Percentiles rank a stretch among this genome's conserved stretches.
Evolutionary conservation across 768 basidiomycete species (phyloP).

Genomic region (Hirschioporus abietinus): DNA sequence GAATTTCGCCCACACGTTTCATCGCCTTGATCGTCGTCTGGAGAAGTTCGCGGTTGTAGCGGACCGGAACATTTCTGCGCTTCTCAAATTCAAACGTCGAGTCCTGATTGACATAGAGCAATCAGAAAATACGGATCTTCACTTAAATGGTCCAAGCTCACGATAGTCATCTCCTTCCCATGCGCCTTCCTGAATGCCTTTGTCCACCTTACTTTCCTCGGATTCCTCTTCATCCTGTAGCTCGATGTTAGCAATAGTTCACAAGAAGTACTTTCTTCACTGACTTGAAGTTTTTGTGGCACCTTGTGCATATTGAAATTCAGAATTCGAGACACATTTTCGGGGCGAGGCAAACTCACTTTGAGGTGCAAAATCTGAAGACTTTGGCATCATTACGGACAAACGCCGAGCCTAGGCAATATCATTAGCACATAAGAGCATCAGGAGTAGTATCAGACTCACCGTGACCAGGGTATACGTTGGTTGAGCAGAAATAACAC

Average conservation of each 20-base stretch:
- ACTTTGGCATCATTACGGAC: constrained; percentile 98
- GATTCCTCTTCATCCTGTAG: constrained; percentile 95
- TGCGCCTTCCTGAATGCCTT: constrained; percentile 98
- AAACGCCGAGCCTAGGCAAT: constrained; percentile 72
- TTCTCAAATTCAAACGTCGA: constrained; percentile 99
- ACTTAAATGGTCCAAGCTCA: constrained; percentile 34
- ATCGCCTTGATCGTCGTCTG: constrained; percentile 94
- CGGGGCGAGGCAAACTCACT: constrained; percentile 45
- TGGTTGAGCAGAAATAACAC: constrained; percentile 98
- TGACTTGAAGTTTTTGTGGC: constrained; percentile 99
- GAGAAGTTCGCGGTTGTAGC: constrained; percentile 92
- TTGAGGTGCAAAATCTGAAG: constrained; percentile 96
- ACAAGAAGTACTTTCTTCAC: constrained; percentile 15
- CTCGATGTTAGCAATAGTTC: neutral
- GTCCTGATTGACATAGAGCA: constrained; percentile 50
- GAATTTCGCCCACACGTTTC: constrained; percentile 93
- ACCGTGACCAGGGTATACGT: constrained; percentile 96
- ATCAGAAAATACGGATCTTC: constrained; percentile 1
- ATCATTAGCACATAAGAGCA: neutral
- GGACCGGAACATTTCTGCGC: constrained; percentile 92
- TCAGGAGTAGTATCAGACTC: constrained; percentile 13
- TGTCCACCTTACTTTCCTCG: constrained; percentile 98
- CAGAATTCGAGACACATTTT: constrained; percentile 4
- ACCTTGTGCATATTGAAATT: constrained; percentile 41
- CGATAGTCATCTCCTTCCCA: constrained; percentile 99